Percentiles rank a stretch among this genome's conserved stretches.
phyloP scores from a whole-genome alignment of 352 stramenopile species.

The Saprolegnia diclina region DNA sequence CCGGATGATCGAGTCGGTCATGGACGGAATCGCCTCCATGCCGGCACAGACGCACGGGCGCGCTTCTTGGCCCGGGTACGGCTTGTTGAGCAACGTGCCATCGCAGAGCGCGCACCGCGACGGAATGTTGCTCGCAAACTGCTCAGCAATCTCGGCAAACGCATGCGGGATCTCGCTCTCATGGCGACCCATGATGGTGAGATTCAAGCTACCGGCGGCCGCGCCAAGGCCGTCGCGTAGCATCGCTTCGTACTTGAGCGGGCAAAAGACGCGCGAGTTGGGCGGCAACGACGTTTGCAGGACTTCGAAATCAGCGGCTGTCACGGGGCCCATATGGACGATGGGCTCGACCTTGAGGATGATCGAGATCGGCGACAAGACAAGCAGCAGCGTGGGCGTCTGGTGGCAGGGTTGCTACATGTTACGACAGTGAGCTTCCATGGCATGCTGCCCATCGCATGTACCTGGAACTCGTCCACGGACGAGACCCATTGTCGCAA shows the following conservation, averaged over 20 bases:
- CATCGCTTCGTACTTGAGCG: constrained; percentile 23
- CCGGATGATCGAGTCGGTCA: constrained; percentile 20
- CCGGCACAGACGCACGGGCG: constrained; percentile 25
- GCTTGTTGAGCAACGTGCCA: constrained; percentile 7
- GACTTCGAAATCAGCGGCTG: constrained; percentile 19
- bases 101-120: constrained; percentile 22
- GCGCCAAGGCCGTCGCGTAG: constrained; percentile 20
- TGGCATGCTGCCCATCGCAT: neutral
- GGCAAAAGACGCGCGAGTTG: constrained; percentile 24
- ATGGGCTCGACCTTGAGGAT: constrained; percentile 27
- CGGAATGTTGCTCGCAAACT: constrained; percentile 29
- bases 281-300: constrained; percentile 18
- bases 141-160: constrained; percentile 26
- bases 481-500: constrained; percentile 27
- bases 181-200: constrained; percentile 20
- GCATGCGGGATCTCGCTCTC: constrained; percentile 22
- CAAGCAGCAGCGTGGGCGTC: constrained; percentile 24
- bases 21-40: constrained; percentile 24
- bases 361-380: constrained; percentile 27
- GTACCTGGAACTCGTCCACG: constrained; percentile 26
- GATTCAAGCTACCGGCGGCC: constrained; percentile 19
- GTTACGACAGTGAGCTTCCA: neutral
- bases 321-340: constrained; percentile 13
- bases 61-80: constrained; percentile 8
- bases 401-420: constrained; percentile 27